Conservation (phyloP, 495 filamentous ascomycete genomes). For the Xylaria palmicola region DNA sequence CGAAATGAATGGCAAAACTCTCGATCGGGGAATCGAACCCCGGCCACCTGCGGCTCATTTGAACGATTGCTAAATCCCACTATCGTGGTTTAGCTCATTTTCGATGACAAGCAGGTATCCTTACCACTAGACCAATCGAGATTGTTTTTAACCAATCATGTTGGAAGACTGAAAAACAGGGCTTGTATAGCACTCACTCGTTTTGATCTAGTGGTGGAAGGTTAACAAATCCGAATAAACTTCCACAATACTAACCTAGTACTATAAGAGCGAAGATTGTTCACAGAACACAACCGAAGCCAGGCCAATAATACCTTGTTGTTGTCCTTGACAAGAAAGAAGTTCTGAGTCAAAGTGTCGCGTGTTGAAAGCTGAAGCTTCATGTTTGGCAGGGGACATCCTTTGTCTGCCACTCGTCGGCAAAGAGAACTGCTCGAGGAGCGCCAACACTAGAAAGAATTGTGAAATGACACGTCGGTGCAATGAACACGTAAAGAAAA, state of each 20-base stretch:
- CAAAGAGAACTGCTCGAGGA: neutral
- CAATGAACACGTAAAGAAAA: neutral
- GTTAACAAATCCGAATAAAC: too few relatives aligned
- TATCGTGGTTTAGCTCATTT: neutral
- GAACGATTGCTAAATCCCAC: neutral
- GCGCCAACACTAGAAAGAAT: neutral
- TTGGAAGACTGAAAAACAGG: neutral
- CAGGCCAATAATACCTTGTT: too few relatives aligned
- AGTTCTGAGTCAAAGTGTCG: too few relatives aligned
- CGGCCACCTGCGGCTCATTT: conserved; percentile 33
- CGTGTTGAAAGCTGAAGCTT: too few relatives aligned
- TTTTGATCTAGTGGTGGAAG: too few relatives aligned
- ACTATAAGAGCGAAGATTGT: too few relatives aligned
- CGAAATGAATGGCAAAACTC: conserved; percentile 17
- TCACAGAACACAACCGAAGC: too few relatives aligned
- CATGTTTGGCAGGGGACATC: neutral
- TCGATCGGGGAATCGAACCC: conserved; percentile 46
- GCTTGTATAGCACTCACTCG: neutral
- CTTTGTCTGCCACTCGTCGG: neutral
- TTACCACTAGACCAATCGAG: conserved; percentile 20
- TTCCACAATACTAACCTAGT: too few relatives aligned
- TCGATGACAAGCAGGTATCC: conserved; percentile 20
- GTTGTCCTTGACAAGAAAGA: too few relatives aligned
- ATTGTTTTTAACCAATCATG: neutral
- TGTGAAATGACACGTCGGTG: too few relatives aligned